phyloP scores from a whole-genome alignment of 1,284 basidiomycete genomes.

The Caloboletus inedulis region DNA sequence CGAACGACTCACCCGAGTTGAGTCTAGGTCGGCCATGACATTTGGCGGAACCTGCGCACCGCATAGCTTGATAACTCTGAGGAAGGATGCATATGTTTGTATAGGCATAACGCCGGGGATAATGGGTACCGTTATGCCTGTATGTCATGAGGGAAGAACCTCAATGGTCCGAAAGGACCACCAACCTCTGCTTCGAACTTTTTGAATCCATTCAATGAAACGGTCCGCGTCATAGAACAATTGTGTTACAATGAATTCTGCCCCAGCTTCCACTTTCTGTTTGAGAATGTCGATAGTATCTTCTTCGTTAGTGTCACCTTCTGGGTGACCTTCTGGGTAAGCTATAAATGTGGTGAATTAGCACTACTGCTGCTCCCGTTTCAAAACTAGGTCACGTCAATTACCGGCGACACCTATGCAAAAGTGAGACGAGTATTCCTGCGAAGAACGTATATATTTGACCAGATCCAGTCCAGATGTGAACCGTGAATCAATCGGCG shows the following conservation, averaged over 20 bases:
- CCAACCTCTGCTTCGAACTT: constrained; percentile 70
- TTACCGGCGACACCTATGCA: constrained; percentile 89
- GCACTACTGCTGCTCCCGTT: neutral
- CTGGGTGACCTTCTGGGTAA: constrained; percentile 91
- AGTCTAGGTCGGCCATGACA: constrained; percentile 70
- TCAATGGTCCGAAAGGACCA: constrained; percentile 5
- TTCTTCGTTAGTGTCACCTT: constrained; percentile 60
- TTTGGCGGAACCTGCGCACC: constrained; percentile 75
- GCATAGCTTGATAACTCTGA: constrained; percentile 87
- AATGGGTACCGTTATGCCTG: constrained; percentile 88
- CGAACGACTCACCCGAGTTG: constrained; percentile 64
- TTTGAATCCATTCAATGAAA: constrained; percentile 77
- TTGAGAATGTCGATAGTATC: constrained; percentile 79
- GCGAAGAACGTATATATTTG: constrained; percentile 76
- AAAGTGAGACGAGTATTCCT: constrained; percentile 83
- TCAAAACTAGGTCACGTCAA: constrained; percentile 11
- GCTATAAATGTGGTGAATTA: constrained; percentile 41
- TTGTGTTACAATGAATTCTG: constrained; percentile 95
- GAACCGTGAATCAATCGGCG: constrained; percentile 82
- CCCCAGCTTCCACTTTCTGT: constrained; percentile 91
- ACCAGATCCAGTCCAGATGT: constrained; percentile 89
- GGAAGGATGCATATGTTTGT: constrained; percentile 93
- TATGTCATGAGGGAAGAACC: constrained; percentile 8
- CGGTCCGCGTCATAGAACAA: constrained; percentile 93
- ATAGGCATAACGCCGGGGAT: constrained; percentile 98